Conservation (phyloP, 768 basidiomycete species). For the Rubroboletus pulcherrimus region DNA sequence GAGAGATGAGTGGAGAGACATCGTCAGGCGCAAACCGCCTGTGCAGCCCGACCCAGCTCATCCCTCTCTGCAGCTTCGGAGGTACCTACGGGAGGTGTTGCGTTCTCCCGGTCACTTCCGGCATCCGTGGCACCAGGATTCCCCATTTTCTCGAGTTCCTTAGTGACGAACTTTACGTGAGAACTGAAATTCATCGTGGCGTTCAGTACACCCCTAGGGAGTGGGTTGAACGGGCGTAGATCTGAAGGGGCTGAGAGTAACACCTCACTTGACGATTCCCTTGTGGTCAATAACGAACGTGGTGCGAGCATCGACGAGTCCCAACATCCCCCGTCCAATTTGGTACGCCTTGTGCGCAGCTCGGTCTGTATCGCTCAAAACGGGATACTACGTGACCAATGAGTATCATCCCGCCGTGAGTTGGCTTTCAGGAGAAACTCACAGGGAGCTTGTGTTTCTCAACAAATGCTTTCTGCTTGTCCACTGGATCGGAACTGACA, state of each 20-base stretch:
- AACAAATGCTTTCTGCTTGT: constrained; percentile 71
- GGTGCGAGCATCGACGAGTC: constrained; percentile 58
- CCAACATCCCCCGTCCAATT: constrained; percentile 65
- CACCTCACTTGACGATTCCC: constrained; percentile 58
- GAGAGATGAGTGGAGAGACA: not conserved
- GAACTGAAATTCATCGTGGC: constrained; percentile 59
- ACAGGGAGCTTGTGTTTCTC: constrained; percentile 67
- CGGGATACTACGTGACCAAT: constrained; percentile 54
- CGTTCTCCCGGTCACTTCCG: not conserved
- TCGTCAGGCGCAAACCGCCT: constrained; percentile 18
- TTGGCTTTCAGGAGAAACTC: constrained; percentile 8
- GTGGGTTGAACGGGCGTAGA: not conserved
- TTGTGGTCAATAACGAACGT: constrained; percentile 76
- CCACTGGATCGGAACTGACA: constrained; percentile 67
- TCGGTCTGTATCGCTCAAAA: constrained; percentile 69
- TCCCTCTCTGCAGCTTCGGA: constrained; percentile 9
- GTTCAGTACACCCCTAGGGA: constrained; percentile 52
- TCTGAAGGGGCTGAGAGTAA: not conserved
- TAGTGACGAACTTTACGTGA: constrained; percentile 68
- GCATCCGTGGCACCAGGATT: not conserved
- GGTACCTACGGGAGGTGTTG: constrained; percentile 3
- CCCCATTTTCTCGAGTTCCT: constrained; percentile 54
- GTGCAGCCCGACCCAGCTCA: constrained; percentile 22
- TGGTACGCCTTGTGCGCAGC: constrained; percentile 60
- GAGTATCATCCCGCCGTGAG: not conserved